Evolutionary conservation across 2,329 filamentous ascomycete species (phyloP).

Genomic region (Epichloe elymi): DNA sequence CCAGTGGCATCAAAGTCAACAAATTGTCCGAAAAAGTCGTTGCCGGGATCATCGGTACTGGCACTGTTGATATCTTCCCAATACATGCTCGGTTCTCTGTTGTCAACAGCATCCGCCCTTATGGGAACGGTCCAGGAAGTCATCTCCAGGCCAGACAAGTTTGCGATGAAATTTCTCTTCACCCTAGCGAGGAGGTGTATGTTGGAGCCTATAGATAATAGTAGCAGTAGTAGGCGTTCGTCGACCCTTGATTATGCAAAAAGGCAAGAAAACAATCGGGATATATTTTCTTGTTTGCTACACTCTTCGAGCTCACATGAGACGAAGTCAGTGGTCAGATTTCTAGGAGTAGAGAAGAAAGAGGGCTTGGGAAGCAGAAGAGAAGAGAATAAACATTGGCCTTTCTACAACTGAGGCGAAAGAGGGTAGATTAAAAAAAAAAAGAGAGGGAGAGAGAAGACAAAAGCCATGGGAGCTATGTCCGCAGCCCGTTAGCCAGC

Average conservation of each 20-base stretch:
- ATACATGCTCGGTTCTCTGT: conserved; percentile 21
- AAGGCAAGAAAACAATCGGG: not conserved
- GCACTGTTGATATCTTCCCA: conserved; percentile 21
- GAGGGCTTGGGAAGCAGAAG: not conserved
- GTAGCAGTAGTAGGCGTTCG: not conserved
- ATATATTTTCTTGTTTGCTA: not conserved
- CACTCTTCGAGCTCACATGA: not conserved
- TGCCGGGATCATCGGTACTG: conserved; percentile 15
- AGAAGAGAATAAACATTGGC: not conserved
- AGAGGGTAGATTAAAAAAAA: not conserved
- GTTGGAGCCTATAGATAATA: no score
- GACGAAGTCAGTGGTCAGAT: not conserved
- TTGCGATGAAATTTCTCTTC: not conserved
- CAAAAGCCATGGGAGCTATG: conserved; percentile 1
- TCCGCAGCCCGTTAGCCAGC: not conserved
- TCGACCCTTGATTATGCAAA: not conserved
- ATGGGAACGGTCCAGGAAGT: conserved; percentile 24
- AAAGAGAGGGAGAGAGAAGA: not conserved
- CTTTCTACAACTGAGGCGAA: not conserved
- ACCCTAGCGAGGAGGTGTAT: not conserved
- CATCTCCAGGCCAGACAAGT: conserved; percentile 13
- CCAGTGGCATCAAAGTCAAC: conserved; percentile 22
- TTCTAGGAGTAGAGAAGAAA: not conserved
- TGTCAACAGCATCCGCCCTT: conserved; percentile 20
- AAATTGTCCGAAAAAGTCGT: conserved; percentile 26